Percentiles rank a stretch among this genome's conserved stretches.
Conservation (phyloP, 345 rosid species). For the Cardamine resedifolia region DNA sequence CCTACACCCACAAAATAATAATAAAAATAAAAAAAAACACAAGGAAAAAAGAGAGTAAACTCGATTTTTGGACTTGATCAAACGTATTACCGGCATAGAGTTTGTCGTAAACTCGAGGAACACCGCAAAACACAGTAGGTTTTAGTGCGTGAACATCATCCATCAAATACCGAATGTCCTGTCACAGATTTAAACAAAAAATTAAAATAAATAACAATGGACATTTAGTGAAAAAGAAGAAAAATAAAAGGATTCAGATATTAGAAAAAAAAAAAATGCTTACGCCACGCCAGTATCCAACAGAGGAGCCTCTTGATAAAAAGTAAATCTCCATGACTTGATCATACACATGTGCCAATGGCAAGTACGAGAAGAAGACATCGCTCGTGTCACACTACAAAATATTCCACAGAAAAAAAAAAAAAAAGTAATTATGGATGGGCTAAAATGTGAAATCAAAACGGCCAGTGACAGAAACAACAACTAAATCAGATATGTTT, state of each 20-base stretch:
- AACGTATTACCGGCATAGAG: slow-evolving; percentile 58
- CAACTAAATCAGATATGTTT: not conserved
- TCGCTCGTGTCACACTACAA: slow-evolving; percentile 72
- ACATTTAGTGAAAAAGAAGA: not conserved
- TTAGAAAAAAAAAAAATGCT: not conserved
- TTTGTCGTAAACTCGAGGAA: slow-evolving; percentile 88
- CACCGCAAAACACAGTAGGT: slow-evolving; percentile 79
- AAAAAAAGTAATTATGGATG: too few species aligned
- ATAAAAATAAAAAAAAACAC: not conserved
- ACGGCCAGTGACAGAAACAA: not conserved
- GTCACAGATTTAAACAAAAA: not conserved
- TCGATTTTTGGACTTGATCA: not conserved
- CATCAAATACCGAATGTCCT: slow-evolving; percentile 77
- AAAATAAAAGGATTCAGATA: not conserved
- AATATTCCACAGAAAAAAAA: not conserved
- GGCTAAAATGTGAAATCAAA: too few species aligned
- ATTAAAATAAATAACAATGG: not conserved
- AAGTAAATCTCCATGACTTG: slow-evolving; percentile 80
- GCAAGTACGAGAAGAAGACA: slow-evolving; percentile 88
- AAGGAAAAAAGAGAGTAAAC: not conserved
- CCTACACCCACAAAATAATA: slow-evolving; percentile 50
- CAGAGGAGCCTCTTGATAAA: slow-evolving; percentile 68
- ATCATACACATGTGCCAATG: slow-evolving; percentile 90
- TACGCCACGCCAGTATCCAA: slow-evolving; percentile 96
- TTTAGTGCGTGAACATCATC: slow-evolving; percentile 86